Conservation (phyloP, 352 stramenopile genomes). For the Blastocystis sp. region DNA sequence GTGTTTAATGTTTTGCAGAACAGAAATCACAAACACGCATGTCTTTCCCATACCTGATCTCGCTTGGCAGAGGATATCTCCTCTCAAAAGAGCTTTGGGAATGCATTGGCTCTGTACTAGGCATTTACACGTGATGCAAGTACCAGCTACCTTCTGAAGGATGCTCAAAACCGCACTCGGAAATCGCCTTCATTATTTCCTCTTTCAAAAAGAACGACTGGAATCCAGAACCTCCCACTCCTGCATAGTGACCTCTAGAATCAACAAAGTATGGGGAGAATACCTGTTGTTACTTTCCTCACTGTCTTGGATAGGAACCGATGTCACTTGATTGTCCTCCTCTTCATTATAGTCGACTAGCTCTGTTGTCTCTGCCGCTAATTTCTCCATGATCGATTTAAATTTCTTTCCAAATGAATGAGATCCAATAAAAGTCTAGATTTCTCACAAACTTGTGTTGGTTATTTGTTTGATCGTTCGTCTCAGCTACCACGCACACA, state of each 20-base stretch:
- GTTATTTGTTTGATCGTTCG: too few species aligned
- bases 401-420: not conserved
- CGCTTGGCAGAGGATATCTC: conserved; percentile 99
- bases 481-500: too few species aligned
- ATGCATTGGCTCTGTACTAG: conserved; percentile 97
- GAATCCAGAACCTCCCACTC: conserved; percentile 97
- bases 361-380: not conserved
- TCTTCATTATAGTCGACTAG: conserved; percentile 57
- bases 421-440: too few species aligned
- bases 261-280: not conserved
- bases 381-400: conserved; percentile 4
- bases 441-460: too few species aligned
- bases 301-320: not conserved
- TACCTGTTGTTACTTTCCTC: not conserved
- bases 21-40: conserved; percentile 96
- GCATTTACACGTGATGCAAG: not conserved
- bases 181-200: conserved; percentile 92
- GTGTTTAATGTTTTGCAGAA: conserved; percentile 88
- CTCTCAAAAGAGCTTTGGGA: conserved; percentile 92
- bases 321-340: conserved; percentile 42
- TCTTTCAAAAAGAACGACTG: conserved; percentile 99
- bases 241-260: conserved; percentile 93
- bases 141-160: conserved; percentile 85
- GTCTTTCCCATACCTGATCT: conserved; percentile 99
- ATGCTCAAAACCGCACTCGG: conserved; percentile 99